A percentile compares a stretch with the other conserved stretches of the same genome.
Conservation (phyloP, 305 asterid species). For the Fraxinus sp. region DNA sequence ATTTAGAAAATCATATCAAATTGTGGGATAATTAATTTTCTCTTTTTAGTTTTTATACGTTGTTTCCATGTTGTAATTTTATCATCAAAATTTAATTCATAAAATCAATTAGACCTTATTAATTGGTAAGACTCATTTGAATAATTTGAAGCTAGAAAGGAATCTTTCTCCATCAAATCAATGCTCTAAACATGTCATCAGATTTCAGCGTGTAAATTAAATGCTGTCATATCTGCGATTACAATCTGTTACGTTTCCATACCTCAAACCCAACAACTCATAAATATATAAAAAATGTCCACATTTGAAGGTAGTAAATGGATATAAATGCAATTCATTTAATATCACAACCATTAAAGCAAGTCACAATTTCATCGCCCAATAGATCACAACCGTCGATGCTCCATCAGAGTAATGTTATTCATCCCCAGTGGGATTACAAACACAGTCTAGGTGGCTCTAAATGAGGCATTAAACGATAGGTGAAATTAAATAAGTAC, state of each 20-base stretch:
- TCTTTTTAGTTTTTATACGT: too few species aligned
- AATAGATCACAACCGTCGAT: background rate
- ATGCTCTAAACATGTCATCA: conserved; percentile 32
- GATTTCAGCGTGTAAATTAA: conserved; percentile 34
- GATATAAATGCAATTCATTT: conserved; percentile 24
- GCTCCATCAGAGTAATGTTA: background rate
- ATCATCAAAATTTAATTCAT: background rate
- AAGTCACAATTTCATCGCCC: background rate
- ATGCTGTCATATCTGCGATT: conserved; percentile 35
- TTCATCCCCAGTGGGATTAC: too few species aligned
- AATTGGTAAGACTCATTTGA: background rate
- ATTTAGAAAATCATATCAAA: background rate
- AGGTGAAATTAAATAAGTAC: too few species aligned
- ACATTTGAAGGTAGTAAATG: conserved; percentile 20
- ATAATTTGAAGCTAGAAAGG: conserved; percentile 10
- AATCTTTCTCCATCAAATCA: conserved; percentile 25
- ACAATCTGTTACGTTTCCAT: conserved; percentile 26
- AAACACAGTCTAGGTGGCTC: too few species aligned
- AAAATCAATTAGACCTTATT: background rate
- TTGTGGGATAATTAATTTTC: background rate
- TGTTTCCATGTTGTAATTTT: too few species aligned
- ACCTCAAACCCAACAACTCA: background rate
- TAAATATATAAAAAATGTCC: conserved; percentile 8
- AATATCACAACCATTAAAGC: background rate
- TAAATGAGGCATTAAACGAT: too few species aligned